Conservation (phyloP, 345 rosid genomes). For the Erucastrum elatum region DNA sequence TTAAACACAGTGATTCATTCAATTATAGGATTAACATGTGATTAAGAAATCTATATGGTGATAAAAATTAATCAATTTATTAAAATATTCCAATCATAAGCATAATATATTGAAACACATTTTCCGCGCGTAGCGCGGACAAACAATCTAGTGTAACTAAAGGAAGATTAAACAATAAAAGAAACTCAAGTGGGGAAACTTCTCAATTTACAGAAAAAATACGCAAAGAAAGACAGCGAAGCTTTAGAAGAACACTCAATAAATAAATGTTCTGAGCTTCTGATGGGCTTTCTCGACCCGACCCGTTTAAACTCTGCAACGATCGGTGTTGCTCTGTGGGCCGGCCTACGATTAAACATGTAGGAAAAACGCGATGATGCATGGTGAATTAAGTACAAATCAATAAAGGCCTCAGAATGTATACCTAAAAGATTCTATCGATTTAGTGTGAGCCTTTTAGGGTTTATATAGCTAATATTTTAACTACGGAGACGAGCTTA, state of each 20-base stretch:
- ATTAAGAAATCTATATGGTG: too few relatives aligned
- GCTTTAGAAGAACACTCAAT: neutral
- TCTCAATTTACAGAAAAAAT: neutral
- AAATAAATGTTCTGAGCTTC: neutral
- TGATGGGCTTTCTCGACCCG: constrained; percentile 10
- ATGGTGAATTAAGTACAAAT: neutral
- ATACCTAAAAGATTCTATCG: neutral
- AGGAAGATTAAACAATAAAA: neutral
- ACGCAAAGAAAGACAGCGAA: neutral
- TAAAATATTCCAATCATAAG: too few relatives aligned
- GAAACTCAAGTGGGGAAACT: constrained; percentile 3
- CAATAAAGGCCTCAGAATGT: neutral
- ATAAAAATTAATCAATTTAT: too few relatives aligned
- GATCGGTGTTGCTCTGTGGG: neutral
- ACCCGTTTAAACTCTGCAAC: neutral
- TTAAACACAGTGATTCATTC: too few relatives aligned
- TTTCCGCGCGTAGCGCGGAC: too few relatives aligned
- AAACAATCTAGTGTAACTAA: neutral
- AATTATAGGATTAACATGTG: too few relatives aligned
- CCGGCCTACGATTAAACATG: neutral
- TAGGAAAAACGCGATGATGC: neutral
- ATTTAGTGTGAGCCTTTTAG: neutral
- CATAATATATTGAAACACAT: too few relatives aligned
- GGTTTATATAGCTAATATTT: neutral
- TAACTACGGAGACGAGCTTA: neutral